Percentiles rank a stretch among this genome's conserved stretches.
Conservation (phyloP, 2,329 filamentous ascomycete genomes). For the Ophiostoma novo-ulmi region DNA sequence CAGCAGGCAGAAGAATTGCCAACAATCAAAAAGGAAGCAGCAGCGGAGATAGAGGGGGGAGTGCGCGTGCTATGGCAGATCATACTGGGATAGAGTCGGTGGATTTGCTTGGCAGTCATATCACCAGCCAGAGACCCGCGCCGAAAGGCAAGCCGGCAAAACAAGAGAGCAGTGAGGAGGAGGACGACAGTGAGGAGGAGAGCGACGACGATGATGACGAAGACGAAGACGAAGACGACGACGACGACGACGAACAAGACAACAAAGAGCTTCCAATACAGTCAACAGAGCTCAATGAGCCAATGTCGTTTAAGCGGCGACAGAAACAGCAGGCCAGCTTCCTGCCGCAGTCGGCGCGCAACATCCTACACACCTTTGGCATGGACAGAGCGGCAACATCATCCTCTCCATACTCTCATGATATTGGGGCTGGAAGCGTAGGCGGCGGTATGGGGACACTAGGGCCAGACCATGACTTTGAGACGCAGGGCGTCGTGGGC, state of each 20-base stretch:
- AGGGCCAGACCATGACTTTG: slow-evolving; percentile 19
- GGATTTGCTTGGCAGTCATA: slow-evolving; percentile 39
- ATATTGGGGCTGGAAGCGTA: not conserved
- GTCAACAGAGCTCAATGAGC: slow-evolving; percentile 44
- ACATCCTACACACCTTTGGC: slow-evolving; percentile 44
- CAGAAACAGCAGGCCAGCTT: slow-evolving; percentile 46
- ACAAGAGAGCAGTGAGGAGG: not conserved
- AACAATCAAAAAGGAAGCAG: not conserved
- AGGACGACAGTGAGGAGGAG: not conserved
- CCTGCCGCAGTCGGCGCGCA: slow-evolving; percentile 43
- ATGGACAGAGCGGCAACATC: not conserved
- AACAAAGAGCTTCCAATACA: slow-evolving; percentile 50
- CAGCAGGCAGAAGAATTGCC: slow-evolving; percentile 19
- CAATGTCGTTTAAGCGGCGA: slow-evolving; percentile 68
- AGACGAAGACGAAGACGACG: not conserved
- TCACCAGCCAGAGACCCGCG: slow-evolving; percentile 32
- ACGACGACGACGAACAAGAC: not conserved
- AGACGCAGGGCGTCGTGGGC: slow-evolving; percentile 19
- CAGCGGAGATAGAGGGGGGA: not conserved
- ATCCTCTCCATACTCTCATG: slow-evolving; percentile 5
- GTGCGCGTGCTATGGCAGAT: not conserved
- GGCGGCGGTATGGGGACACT: slow-evolving; percentile 8
- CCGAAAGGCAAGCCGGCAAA: slow-evolving; percentile 2
- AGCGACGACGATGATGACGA: not conserved
- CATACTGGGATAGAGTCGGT: slow-evolving; percentile 34